A percentile compares a stretch with the other conserved stretches of the same genome.
Conservation (phyloP, 2,329 filamentous ascomycete species). For the Xylariaceae sp. region DNA sequence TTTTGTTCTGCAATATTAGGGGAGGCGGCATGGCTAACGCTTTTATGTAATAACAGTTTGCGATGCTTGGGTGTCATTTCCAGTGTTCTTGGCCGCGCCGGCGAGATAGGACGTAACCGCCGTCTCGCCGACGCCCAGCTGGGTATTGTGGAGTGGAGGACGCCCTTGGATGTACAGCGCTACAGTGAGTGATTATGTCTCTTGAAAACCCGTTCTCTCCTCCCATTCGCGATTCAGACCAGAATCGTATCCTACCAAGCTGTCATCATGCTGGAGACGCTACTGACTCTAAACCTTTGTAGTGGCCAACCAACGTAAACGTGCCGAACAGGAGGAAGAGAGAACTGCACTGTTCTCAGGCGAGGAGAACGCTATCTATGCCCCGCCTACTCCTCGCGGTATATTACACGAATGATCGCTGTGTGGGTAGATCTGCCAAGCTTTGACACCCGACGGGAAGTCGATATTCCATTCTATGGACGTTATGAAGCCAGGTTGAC, state of each 20-base stretch:
- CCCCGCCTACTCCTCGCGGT: no score
- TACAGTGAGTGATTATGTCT: conserved; percentile 31
- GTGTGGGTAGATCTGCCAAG: background rate
- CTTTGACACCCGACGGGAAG: background rate
- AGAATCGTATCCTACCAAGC: background rate
- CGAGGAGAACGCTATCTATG: no score
- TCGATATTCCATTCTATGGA: background rate
- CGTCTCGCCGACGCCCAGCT: conserved; percentile 57
- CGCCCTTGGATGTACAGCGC: conserved; percentile 37
- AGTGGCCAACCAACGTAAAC: conserved; percentile 8
- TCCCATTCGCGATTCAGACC: no score
- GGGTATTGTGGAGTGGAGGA: conserved; percentile 60
- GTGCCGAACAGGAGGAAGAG: conserved; percentile 20
- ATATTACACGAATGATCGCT: background rate
- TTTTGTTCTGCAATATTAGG: background rate
- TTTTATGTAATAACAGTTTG: conserved; percentile 49
- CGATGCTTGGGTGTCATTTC: conserved; percentile 76
- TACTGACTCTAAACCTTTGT: background rate
- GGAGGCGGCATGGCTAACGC: background rate
- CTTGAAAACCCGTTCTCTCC: no score
- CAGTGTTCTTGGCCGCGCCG: conserved; percentile 79
- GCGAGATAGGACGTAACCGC: conserved; percentile 65
- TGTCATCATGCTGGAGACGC: background rate
- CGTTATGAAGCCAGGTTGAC: background rate
- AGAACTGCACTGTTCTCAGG: background rate